Conservation (phyloP, 1,284 basidiomycete genomes). For the Sporisorium reilianum region DNA sequence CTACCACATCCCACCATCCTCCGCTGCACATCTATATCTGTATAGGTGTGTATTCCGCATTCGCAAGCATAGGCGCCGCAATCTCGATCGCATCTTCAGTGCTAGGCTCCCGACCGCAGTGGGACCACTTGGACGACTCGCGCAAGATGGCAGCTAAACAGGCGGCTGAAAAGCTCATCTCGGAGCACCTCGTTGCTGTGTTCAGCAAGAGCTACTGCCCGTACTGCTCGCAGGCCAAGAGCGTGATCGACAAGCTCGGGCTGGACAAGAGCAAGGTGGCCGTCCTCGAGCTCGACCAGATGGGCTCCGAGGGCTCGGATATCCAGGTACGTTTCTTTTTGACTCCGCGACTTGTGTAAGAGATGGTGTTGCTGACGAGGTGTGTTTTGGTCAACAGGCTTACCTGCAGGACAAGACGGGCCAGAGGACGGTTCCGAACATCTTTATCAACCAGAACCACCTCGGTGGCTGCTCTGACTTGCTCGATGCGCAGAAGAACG, state of each 20-base stretch:
- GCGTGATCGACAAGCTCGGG: constrained; percentile 63
- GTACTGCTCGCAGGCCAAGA: constrained; percentile 68
- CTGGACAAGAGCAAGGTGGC: constrained; percentile 63
- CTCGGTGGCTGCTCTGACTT: constrained; percentile 69
- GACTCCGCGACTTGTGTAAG: no score
- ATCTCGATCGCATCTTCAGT: constrained; percentile 25
- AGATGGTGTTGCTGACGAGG: neutral
- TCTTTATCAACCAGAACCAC: constrained; percentile 70
- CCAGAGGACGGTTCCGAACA: constrained; percentile 71
- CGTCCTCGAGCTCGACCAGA: constrained; percentile 70
- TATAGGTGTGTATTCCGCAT: constrained; percentile 1
- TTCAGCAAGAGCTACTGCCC: constrained; percentile 70
- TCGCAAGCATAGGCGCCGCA: constrained; percentile 36
- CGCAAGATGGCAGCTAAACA: constrained; percentile 68
- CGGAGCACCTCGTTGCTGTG: constrained; percentile 66
- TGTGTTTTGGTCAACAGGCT: constrained; percentile 39
- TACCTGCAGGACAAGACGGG: constrained; percentile 70
- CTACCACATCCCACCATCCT: neutral
- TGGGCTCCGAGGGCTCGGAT: constrained; percentile 62
- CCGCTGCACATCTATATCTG: neutral
- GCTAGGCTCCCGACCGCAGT: constrained; percentile 6
- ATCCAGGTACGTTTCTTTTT: constrained; percentile 63
- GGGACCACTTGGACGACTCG: constrained; percentile 4
- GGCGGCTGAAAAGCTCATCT: constrained; percentile 68
- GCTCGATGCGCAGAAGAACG: constrained; percentile 54